phyloP scores from a whole-genome alignment of 306 rosid genomes.

The Acacia confusa region DNA sequence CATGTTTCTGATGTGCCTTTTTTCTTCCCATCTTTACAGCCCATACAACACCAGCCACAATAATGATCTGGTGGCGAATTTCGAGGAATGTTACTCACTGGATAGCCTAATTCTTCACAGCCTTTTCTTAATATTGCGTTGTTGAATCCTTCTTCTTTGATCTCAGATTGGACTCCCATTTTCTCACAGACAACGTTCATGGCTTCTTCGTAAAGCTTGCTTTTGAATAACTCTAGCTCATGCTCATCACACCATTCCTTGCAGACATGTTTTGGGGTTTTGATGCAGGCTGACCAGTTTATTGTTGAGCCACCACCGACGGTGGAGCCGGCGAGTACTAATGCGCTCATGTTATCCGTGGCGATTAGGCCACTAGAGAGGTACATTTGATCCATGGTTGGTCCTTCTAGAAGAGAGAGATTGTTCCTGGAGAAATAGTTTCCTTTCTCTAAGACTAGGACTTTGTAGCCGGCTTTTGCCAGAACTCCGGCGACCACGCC shows the following conservation, averaged over 20 bases:
- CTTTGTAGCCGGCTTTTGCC: conserved; percentile 71
- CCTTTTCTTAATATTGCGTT: conserved; percentile 72
- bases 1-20: conserved; percentile 76
- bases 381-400: conserved; percentile 69
- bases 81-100: conserved; percentile 59
- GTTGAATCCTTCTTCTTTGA: conserved; percentile 69
- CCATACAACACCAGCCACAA: conserved; percentile 86
- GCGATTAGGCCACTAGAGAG: conserved; percentile 54
- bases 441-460: conserved; percentile 77
- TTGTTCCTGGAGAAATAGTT: conserved; percentile 63
- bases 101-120: conserved; percentile 70
- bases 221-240: conserved; percentile 59
- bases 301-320: conserved; percentile 87
- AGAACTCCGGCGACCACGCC: conserved; percentile 81
- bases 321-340: conserved; percentile 73
- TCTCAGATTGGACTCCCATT: conserved; percentile 73
- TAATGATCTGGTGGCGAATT: conserved; percentile 65
- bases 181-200: conserved; percentile 61
- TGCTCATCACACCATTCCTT: conserved; percentile 59
- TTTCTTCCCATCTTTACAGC: conserved; percentile 78
- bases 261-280: conserved; percentile 60
- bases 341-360: conserved; percentile 52
- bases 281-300: conserved; percentile 74
- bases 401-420: conserved; percentile 81
- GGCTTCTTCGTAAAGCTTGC: conserved; percentile 62